Evolutionary conservation across 2,329 filamentous ascomycete species (phyloP).

Genomic region (Trichophyton mentagrophytes): DNA sequence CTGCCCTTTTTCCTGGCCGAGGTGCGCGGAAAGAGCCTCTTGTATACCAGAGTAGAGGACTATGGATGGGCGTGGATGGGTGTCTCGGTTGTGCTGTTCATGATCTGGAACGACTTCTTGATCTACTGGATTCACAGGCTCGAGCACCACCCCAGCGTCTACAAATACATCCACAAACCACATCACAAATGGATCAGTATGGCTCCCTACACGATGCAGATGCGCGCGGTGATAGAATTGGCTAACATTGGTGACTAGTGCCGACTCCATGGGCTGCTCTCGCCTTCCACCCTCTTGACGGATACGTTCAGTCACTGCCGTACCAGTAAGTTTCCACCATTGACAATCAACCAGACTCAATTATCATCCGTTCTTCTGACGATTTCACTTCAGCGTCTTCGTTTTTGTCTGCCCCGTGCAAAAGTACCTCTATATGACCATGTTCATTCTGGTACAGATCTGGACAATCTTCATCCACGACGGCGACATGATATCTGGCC

Average conservation of each 20-base stretch:
- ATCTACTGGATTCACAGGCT: conserved; percentile 72
- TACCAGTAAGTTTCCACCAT: conserved; percentile 44
- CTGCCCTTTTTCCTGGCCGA: conserved; percentile 61
- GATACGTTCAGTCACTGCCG: conserved; percentile 63
- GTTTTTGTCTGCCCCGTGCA: conserved; percentile 75
- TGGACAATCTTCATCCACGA: conserved; percentile 85
- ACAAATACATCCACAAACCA: conserved; percentile 74
- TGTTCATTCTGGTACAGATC: conserved; percentile 75
- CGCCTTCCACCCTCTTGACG: conserved; percentile 76
- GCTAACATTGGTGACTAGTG: conserved; percentile 43
- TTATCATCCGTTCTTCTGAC: not conserved
- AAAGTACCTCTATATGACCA: conserved; percentile 62
- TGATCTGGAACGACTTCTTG: conserved; percentile 63
- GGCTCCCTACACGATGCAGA: not conserved
- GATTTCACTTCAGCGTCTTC: conserved; percentile 40
- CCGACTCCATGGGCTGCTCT: conserved; percentile 71
- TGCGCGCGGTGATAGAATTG: not conserved
- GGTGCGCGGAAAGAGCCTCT: conserved; percentile 64
- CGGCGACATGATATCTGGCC: conserved; percentile 71
- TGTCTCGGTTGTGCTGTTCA: conserved; percentile 63
- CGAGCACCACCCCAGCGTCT: conserved; percentile 58
- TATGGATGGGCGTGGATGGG: conserved; percentile 58
- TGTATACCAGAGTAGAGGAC: conserved; percentile 54
- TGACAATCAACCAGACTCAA: not conserved
- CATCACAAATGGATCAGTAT: conserved; percentile 69